Base-by-base conservation (phyloP, 2,329 filamentous ascomycete genomes). In the Neofusicoccum cordaticola region DNA sequence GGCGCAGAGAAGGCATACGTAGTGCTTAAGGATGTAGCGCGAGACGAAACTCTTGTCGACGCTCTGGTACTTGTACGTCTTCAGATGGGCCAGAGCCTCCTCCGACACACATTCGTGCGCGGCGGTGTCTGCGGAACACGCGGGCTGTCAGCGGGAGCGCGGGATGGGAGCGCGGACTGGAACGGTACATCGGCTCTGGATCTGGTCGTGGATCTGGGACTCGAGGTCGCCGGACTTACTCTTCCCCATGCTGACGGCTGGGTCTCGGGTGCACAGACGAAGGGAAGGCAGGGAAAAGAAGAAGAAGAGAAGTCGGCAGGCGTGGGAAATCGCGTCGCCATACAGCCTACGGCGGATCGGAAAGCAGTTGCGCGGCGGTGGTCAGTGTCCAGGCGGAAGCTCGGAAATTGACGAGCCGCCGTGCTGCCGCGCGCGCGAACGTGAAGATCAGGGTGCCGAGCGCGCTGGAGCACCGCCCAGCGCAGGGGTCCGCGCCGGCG, bases 1-100 rank as follows among this genome's bases (percentile, higher is more conserved):
- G 22, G 45, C 19, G 64, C 51, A 50, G 44, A 44, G 66, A 53
- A 66, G 39, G 81, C 90, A 77, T 90, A 98, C 95, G 82, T 97
- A 99, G 75, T 96, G 94, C 71, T 90, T 91, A 58, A 99, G 85
- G 75, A 99, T 91, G 79, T 98, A 96, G 78, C 93, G 87, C 65
- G 95, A 98, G 66, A 97, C 87, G 67, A 91, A 90, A 58, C 93
- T 97, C 80, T 97, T 94, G 83, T 99, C 95, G 78, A 99, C 93
- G 73, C 90, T 92, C 71, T 93, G 96, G 80, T 99, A 99, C 77
- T 97, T 96, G 88, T 99, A 99, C 66, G 90, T 89, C 80, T 93
- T 95, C 72, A 99, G 88, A 77, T 97, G 93, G 66, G 90, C 84
- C 70, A 99, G 86, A 63, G 92, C 92, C 73, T 98, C 93, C 72